A percentile compares a stretch with the other conserved stretches of the same genome.
Conservation (phyloP, 805 yeast genomes). For the Metschnikowia cubensis region DNA sequence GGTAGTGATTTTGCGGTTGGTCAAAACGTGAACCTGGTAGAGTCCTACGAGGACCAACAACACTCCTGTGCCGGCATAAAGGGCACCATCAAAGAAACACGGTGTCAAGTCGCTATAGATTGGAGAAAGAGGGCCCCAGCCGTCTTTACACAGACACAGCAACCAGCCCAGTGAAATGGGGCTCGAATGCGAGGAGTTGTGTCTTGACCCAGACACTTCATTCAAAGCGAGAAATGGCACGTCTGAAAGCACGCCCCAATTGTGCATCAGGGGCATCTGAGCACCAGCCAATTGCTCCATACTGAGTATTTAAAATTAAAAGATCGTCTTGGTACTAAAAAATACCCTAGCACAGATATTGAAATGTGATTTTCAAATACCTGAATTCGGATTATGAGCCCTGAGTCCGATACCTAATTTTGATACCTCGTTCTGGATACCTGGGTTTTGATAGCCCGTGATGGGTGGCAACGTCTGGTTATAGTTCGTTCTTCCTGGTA, state of each 20-base stretch:
- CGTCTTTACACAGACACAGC: slow-evolving; percentile 40
- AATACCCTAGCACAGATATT: neutral
- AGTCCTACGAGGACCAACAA: slow-evolving; percentile 43
- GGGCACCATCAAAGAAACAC: slow-evolving; percentile 53
- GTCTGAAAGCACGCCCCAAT: slow-evolving; percentile 15
- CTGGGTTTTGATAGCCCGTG: no score
- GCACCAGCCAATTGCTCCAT: slow-evolving; percentile 18
- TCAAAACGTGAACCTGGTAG: slow-evolving; percentile 30
- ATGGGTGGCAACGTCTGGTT: no score
- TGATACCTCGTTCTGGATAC: no score
- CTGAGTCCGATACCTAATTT: no score
- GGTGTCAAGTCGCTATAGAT: slow-evolving; percentile 53
- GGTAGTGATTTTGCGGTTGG: slow-evolving; percentile 27
- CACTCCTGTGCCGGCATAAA: slow-evolving; percentile 40
- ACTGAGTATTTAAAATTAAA: neutral
- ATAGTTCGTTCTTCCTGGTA: no score
- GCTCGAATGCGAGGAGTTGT: slow-evolving; percentile 1
- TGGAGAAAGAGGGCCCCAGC: slow-evolving; percentile 40
- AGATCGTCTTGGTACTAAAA: no score
- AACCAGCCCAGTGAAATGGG: slow-evolving; percentile 17
- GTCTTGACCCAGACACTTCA: slow-evolving; percentile 1
- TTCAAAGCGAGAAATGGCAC: slow-evolving; percentile 10
- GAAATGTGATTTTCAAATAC: neutral
- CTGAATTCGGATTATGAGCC: neutral
- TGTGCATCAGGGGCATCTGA: slow-evolving; percentile 11